Base-by-base conservation (phyloP, 805 yeast genomes). In the Brettanomyces custersianus region DNA sequence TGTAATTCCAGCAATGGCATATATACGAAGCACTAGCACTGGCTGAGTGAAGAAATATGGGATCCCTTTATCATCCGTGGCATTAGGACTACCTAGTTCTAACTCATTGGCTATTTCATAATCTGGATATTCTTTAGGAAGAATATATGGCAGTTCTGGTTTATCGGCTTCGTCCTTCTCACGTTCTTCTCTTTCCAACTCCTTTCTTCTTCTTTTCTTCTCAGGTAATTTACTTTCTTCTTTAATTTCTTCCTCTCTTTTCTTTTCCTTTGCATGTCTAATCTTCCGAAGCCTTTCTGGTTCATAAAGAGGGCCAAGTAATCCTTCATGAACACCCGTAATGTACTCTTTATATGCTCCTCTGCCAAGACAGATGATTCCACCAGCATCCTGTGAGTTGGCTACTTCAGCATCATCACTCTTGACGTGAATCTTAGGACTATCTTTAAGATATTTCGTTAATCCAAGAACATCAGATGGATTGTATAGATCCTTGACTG, bases 281-380 rank as follows among this genome's bases (percentile, higher is more conserved):
- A 17, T 17, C 30, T n/a, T n/a, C 20, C 21, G 34, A 26, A 6
- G 30, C 34, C n/a, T 40, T 29, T 36, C 43, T 4, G 63, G 70
- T 19, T 51, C 59, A 27, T 64, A 86, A 40, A 90, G 62, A 2
- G 97, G 97, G 0, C 98, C 98, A 31, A 92, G 59, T 53, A 92
- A 68, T 5, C 98, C 98, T 62, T 92, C 98, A 48, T 92, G 96
- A 9, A 92, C 55, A 8, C 99, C 99, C 30, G 72, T 69, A 36
- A 92, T 55, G 54, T 86, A 92, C 65, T 92, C 99, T 56, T 90
- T 90, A 56, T 74, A 92, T 0, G 96, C 90, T 39, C 98, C 98
- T 55, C 99, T 71, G 4, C 99, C 99, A 19, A 92, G 62, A 54
- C 96, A 84, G 16, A 92, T 70, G 10, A 87, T 80, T 30, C 97